A percentile compares a stretch with the other conserved stretches of the same genome.
phyloP scores from a whole-genome alignment of 2,329 filamentous ascomycete species.

The Ophiostoma perfectum region DNA sequence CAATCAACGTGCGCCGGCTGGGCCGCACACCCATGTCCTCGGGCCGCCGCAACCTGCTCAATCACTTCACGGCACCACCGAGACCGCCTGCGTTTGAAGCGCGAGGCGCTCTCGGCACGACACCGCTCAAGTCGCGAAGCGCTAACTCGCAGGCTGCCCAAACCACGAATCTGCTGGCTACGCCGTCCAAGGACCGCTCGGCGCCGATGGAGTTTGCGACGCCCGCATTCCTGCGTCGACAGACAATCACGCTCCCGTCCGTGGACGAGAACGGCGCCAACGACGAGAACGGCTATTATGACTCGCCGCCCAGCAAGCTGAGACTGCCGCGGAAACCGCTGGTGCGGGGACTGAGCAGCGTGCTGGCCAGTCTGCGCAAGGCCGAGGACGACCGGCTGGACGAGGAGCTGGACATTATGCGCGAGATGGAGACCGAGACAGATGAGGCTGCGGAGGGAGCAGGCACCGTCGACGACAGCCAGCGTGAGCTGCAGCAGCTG shows the following conservation, averaged over 20 bases:
- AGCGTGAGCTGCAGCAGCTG: constrained; percentile 11
- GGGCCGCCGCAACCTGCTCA: constrained; percentile 56
- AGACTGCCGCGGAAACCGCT: constrained; percentile 55
- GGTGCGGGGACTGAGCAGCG: constrained; percentile 66
- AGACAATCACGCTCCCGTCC: constrained; percentile 40
- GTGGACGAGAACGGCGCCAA: constrained; percentile 49
- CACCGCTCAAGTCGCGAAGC: constrained; percentile 52
- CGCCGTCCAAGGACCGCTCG: constrained; percentile 19
- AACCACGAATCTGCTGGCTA: background rate
- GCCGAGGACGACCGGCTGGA: constrained; percentile 65
- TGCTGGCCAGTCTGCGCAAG: constrained; percentile 64
- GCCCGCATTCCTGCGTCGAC: constrained; percentile 59
- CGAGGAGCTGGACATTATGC: constrained; percentile 67
- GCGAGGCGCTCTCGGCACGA: constrained; percentile 46
- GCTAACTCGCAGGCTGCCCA: constrained; percentile 31
- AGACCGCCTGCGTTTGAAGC: background rate
- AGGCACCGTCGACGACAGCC: background rate
- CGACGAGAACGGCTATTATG: constrained; percentile 29
- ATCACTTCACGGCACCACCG: constrained; percentile 35
- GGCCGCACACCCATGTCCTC: constrained; percentile 49
- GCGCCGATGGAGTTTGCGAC: constrained; percentile 55
- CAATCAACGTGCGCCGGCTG: constrained; percentile 32
- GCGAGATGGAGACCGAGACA: constrained; percentile 55
- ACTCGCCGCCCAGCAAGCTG: constrained; percentile 45
- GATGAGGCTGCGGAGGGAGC: background rate